Evolutionary conservation across 345 rosid species (phyloP), one percentile per base, ranked within the genome.

Genomic region (Eucalyptus erythrocorys): DNA sequence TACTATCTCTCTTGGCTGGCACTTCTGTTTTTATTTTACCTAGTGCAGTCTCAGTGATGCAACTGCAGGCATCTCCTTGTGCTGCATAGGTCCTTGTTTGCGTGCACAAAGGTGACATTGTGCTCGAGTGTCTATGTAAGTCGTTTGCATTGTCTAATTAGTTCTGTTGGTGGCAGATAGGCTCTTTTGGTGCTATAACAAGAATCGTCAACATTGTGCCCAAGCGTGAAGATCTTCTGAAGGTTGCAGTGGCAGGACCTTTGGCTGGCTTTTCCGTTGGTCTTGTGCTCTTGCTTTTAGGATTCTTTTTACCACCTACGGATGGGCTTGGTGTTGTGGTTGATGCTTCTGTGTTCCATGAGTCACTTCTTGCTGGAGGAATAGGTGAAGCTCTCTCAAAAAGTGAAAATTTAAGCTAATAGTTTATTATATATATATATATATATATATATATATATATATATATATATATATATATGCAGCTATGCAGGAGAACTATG

Each of bases 151-250:
- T 40, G 64, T 88, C 94, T 93, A 89, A 90, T 92, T 92, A 89
- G 85, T 89, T 90, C 87, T 89, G 90, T 95, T 92, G 94, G 88
- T 93, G 96, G 97, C 98, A 97, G 99, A 96, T 96, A 96, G 99
- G 99, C 92, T 97, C 98, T 87, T 97, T 96, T 91, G 99, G 99
- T 90, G 97, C 98, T 87, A 96, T 96, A 89, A 96, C 99, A 47
- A 95, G 99, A 92, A 96, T 96, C 47, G 92, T 89, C 89, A 97
- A 92, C 88, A 97, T 96, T 51, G 98, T 97, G 21, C 82, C 95
- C 88, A 97, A 93, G 87, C 98, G 99, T 87, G 99, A 97, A 93
- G 98, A 92, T 94, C 98, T 96, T 88, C 92, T 97, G 76, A 97
- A 96, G 92, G 89, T 96, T 91, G 98, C 99, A 84, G 96, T 94